Evolutionary conservation across 768 basidiomycete species (phyloP).

Genomic region (Psilocybe cubensis): DNA sequence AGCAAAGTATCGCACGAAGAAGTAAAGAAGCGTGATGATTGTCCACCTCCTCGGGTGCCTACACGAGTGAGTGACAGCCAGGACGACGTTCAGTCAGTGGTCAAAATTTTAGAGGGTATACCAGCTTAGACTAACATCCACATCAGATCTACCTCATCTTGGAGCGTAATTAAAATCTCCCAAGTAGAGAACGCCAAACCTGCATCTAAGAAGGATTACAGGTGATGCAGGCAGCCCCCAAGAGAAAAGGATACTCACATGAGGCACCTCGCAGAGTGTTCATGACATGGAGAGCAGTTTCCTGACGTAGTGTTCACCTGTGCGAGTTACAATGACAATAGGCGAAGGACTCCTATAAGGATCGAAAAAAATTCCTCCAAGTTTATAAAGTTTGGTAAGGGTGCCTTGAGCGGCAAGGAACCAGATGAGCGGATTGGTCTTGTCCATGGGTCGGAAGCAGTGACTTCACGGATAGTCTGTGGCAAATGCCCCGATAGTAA

Average conservation of each 20-base stretch:
- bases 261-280: slow-evolving; percentile 17
- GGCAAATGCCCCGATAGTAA: neutral
- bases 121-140: slow-evolving; percentile 15
- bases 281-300: slow-evolving; percentile 7
- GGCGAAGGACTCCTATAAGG: neutral
- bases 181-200: slow-evolving; percentile 13
- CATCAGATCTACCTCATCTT: slow-evolving; percentile 20
- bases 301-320: neutral
- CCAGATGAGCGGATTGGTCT: neutral
- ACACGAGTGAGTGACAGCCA: neutral
- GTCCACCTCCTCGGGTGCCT: slow-evolving; percentile 16
- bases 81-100: neutral
- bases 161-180: slow-evolving; percentile 17
- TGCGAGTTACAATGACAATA: neutral
- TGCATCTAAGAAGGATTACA: slow-evolving; percentile 10
- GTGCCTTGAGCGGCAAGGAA: neutral
- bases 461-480: neutral
- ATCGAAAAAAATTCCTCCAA: neutral
- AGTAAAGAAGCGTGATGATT: slow-evolving; percentile 20
- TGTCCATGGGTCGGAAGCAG: neutral
- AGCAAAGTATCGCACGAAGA: slow-evolving; percentile 22
- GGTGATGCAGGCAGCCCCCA: neutral
- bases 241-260: slow-evolving; percentile 11
- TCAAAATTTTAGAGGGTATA: neutral
- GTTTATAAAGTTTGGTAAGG: neutral